Base-by-base conservation (phyloP, 108 stramenopile genomes). In the Mayamaea pseudoterrestris region DNA sequence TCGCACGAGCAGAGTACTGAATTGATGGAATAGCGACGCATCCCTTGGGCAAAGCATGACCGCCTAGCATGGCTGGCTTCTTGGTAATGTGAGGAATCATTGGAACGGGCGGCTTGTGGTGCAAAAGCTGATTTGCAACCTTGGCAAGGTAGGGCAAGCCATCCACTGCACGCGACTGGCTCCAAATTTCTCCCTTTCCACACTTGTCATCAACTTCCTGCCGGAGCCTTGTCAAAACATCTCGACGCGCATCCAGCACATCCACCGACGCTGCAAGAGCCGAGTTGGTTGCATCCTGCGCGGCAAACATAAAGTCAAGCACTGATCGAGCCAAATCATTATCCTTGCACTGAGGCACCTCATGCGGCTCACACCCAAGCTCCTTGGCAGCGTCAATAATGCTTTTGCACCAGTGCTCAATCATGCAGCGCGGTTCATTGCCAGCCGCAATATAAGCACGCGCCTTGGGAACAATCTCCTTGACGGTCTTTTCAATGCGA, bases 51-150 rank as follows among this genome's bases (percentile, higher is more conserved):
- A 57, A 5, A 24, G 17, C 18, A 26, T 50, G 47, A 2, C 36
- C 58, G 29, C 9, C 35, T 11, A 59, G 18, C 23, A 14, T 22
- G 17, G 41, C 16, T 22, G 36, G 24, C 8, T 41, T 21, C 22
- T 20, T n/a, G 14, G 20, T 34, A 17, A 51, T 21, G 25, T 59
- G 58, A 0, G 58, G 58, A 3, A 59, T 49, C 58, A 59, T 59
- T 13, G 58, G 58, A n/a, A 59, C 58, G 17, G 58, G 58, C 11
- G 58, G 58, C 29, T 59, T 59, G 58, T 59, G 47, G 32, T 59
- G 58, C 49, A 59, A 50, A 26, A 59, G 21, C 26, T 59, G 58
- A 22, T 59, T 59, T 35, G 50, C 48, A n/a, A 31, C 48, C 26
- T 42, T 39, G 24, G 24, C 9, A 21, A 26, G 39, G 47, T 50